These are phyloP conservation scores for Magnolia changhungtana DNA, from an alignment of 164 flowering plant genomes.

Conservation along the genomic window DNA sequence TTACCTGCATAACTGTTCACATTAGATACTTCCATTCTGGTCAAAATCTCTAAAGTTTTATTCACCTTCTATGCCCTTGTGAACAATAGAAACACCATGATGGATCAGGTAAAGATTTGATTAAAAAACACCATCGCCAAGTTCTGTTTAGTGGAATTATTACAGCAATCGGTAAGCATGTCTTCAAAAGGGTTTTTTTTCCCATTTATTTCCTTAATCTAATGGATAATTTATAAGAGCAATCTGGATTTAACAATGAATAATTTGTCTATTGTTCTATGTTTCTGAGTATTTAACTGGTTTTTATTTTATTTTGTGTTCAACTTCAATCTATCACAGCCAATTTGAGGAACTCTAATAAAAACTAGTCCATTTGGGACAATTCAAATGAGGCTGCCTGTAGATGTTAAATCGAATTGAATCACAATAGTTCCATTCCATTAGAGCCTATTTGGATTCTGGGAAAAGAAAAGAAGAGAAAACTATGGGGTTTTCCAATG, in stretches of 20 bases:
- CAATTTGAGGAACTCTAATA: not conserved
- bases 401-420: not conserved
- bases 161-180: constrained; percentile 72
- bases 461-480: too few relatives aligned
- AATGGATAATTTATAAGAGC: too few relatives aligned
- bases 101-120: constrained; percentile 62
- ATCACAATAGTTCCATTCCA: too few relatives aligned
- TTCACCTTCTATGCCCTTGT: constrained; percentile 9
- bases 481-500: too few relatives aligned
- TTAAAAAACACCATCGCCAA: constrained; percentile 91
- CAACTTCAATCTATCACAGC: not conserved
- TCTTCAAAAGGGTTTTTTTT: not conserved
- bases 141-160: constrained; percentile 91
- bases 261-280: too few relatives aligned
- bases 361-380: not conserved
- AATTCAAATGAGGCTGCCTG: not conserved
- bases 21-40: not conserved
- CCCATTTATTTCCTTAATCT: too few relatives aligned
- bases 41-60: not conserved
- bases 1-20: not conserved
- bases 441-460: too few relatives aligned
- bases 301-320: not conserved
- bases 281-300: too few relatives aligned
- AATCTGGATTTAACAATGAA: too few relatives aligned
- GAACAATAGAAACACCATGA: constrained; percentile 50